A percentile compares a stretch with the other conserved stretches of the same genome.
Evolutionary conservation across 208 protist species (phyloP).

Genomic region (Porcisia hertigi): DNA sequence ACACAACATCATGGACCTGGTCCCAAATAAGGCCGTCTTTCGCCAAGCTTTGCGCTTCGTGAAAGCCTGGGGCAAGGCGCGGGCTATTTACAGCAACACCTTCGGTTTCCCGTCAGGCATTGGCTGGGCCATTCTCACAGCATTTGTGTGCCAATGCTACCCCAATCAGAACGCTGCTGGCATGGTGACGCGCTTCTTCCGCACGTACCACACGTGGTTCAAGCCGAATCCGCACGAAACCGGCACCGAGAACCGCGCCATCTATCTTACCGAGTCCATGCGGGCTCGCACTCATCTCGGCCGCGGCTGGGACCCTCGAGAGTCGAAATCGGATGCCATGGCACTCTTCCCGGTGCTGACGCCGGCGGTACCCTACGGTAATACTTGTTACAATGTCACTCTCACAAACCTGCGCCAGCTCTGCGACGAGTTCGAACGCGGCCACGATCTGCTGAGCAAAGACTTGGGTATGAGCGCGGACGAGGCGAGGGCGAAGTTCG

Average conservation of each 20-base stretch:
- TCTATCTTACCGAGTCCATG: slow-evolving; percentile 88
- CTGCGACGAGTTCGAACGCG: slow-evolving; percentile 94
- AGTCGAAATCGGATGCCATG: slow-evolving; percentile 87
- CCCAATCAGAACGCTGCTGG: slow-evolving; percentile 94
- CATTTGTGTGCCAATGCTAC: slow-evolving; percentile 97
- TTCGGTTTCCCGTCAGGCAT: slow-evolving; percentile 98
- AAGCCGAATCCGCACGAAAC: slow-evolving; percentile 84
- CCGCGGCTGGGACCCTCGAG: slow-evolving; percentile 80
- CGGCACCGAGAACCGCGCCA: slow-evolving; percentile 82
- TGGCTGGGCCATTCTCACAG: slow-evolving; percentile 96
- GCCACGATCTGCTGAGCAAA: slow-evolving; percentile 73
- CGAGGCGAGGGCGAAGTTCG: slow-evolving; percentile 57
- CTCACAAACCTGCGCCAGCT: slow-evolving; percentile 94
- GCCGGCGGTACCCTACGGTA: slow-evolving; percentile 97
- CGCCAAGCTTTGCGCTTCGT: slow-evolving; percentile 95
- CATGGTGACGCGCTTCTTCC: slow-evolving; percentile 95
- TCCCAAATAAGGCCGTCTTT: slow-evolving; percentile 95
- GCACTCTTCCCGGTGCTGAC: slow-evolving; percentile 98
- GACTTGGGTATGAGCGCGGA: slow-evolving; percentile 46
- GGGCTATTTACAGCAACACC: slow-evolving; percentile 96
- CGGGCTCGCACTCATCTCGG: slow-evolving; percentile 71
- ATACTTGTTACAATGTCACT: slow-evolving; percentile 97
- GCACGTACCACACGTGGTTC: slow-evolving; percentile 92
- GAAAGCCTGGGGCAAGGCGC: slow-evolving; percentile 96
- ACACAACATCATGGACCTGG: slow-evolving; percentile 96